These are phyloP conservation scores for Spencermartinsiella ligniputridi DNA, from an alignment of 1,139 yeast species.

Conservation along the genomic window DNA sequence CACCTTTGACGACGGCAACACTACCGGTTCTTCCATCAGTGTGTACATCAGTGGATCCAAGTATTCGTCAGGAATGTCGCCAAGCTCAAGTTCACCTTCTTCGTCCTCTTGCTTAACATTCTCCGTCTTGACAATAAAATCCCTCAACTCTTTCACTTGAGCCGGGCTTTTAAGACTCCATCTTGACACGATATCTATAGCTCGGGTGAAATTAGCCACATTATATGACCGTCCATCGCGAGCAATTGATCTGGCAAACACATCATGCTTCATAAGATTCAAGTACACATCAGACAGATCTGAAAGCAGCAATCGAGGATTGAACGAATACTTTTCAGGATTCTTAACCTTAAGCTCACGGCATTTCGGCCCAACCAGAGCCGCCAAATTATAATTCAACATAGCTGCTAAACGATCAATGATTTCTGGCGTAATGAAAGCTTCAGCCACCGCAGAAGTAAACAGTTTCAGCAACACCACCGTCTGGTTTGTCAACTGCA, in stretches of 20 bases:
- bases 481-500: constrained; percentile 81
- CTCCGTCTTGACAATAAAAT: constrained; percentile 64
- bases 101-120: constrained; percentile 52
- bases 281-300: constrained; percentile 71
- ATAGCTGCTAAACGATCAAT: constrained; percentile 93
- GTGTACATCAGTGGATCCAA: constrained; percentile 96
- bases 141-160: constrained; percentile 47
- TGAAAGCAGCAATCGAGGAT: constrained; percentile 67
- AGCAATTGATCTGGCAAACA: constrained; percentile 76
- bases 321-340: constrained; percentile 80
- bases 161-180: constrained; percentile 50
- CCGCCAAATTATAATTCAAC: constrained; percentile 86
- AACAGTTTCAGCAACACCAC: constrained; percentile 73
- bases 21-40: constrained; percentile 93
- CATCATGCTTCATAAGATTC: constrained; percentile 59
- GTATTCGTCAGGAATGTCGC: constrained; percentile 94
- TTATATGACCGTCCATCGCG: constrained; percentile 86
- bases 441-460: constrained; percentile 80
- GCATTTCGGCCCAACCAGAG: constrained; percentile 93
- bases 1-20: constrained; percentile 77
- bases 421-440: constrained; percentile 83
- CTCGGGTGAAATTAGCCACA: constrained; percentile 60
- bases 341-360: constrained; percentile 78
- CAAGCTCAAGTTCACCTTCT: constrained; percentile 80
- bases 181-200: constrained; percentile 59